phyloP scores from a whole-genome alignment of 805 yeast genomes.

The Martiniozyma abietophila region DNA sequence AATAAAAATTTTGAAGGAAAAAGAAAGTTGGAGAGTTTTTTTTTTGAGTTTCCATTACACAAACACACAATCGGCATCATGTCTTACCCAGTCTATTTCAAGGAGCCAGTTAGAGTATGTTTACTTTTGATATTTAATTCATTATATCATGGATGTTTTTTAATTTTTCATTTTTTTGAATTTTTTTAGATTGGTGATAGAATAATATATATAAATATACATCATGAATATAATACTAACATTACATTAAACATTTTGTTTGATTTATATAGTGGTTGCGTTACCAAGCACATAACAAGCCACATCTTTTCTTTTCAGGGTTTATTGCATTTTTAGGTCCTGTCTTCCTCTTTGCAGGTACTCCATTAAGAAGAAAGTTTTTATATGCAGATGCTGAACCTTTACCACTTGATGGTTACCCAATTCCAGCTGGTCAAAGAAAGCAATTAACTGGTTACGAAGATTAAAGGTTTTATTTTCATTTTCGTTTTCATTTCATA shows the following conservation, averaged over 20 bases:
- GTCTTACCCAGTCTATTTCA: conserved; percentile 45
- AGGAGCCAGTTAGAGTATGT: conserved; percentile 57
- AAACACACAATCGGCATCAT: conserved; percentile 9
- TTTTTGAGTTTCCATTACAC: no score
- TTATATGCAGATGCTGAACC: conserved; percentile 57
- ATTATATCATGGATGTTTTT: no score
- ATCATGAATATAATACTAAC: no score
- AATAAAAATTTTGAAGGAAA: no score
- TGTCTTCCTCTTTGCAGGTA: conserved; percentile 43
- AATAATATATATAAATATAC: no score
- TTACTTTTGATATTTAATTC: no score
- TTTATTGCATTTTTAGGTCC: conserved; percentile 63
- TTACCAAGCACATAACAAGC: conserved; percentile 67
- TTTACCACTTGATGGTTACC: conserved; percentile 49
- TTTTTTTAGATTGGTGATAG: no score
- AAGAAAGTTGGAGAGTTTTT: no score
- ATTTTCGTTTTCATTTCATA: neutral
- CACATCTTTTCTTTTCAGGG: conserved; percentile 61
- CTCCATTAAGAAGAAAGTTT: conserved; percentile 64
- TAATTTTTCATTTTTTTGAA: no score
- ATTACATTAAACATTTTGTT: neutral
- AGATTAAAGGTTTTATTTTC: conserved; percentile 25
- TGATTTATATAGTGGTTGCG: conserved; percentile 48
- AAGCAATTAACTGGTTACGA: conserved; percentile 45
- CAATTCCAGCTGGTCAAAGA: conserved; percentile 48